Base-by-base conservation (phyloP, 1,284 basidiomycete genomes). In the Apiotrichum montevideense region DNA sequence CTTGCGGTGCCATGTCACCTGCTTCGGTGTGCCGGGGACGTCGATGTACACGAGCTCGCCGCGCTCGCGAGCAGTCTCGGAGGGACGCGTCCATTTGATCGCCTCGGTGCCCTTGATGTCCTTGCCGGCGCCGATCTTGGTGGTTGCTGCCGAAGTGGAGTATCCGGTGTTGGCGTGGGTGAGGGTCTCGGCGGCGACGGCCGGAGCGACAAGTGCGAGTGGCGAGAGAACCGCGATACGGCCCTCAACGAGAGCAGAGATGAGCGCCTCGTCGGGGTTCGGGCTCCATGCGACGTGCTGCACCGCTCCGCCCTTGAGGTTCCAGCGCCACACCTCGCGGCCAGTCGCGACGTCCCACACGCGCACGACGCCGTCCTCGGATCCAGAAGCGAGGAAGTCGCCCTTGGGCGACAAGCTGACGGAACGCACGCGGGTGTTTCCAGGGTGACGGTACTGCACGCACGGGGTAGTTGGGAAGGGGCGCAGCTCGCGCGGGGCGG, bases 301-400 rank as follows among this genome's bases (percentile, higher is more conserved):
- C 57, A 99, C 83, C 1, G 81, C 74, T 65, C 87, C 88, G 62
- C 82, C 80, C 55, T 84, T 83, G 63, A 97, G 84, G 67, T 84
- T 84, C 93, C 94, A 98, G 64, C 84, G 82, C 75, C 88, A 89
- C 14, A 95, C 85, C 73, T 94, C 91, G 59, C 89, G 82, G 7
- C 95, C 96, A 46, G 96, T 87, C 42, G 85, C 86, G n/a, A 88
- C 83, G 74, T 98, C 96, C 94, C 94, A 98, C 48, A 98, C 77
- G 61, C 87, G 83, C 11, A 97, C 87, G 33, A 85, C 76, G 6
- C 96, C 96, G 65, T 84, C 83, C 71, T 98, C 96, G 61, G 94
- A 91, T 11, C 94, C 96, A 55, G 90, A 95, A 37, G 88, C 83
- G 7, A 87, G 86, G 94, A 94, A 98, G 52, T 83, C 84, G 51